These are phyloP conservation scores for Cladochytrium replicatum DNA, from an alignment of 192 early-diverging fungal species.

Conservation along the genomic window DNA sequence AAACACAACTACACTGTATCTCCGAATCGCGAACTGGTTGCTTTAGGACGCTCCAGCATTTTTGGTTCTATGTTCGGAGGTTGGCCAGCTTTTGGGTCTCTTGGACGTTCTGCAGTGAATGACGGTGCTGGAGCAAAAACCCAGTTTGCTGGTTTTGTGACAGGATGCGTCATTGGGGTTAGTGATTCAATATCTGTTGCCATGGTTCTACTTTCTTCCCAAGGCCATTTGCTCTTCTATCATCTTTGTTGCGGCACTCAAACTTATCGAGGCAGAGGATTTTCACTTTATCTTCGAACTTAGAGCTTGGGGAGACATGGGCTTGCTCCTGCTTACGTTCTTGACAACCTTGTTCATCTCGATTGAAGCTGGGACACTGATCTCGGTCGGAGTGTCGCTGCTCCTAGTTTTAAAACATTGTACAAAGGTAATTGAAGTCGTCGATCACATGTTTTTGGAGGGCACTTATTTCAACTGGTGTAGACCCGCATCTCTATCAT, in stretches of 20 bases:
- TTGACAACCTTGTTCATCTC: constrained; percentile 80
- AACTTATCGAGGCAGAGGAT: constrained; percentile 41
- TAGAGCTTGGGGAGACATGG: constrained; percentile 61
- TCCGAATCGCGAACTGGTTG: constrained; percentile 94
- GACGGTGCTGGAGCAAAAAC: constrained; percentile 85
- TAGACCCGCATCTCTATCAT: constrained; percentile 39
- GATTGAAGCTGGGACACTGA: constrained; percentile 83
- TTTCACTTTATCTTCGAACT: constrained; percentile 35
- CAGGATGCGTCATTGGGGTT: constrained; percentile 62
- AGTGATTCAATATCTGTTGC: constrained; percentile 75
- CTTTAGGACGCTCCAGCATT: constrained; percentile 83
- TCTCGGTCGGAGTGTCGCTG: constrained; percentile 81
- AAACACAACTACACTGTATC: constrained; percentile 87
- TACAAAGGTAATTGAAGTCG: constrained; percentile 49
- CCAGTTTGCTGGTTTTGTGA: constrained; percentile 79
- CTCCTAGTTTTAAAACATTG: constrained; percentile 88
- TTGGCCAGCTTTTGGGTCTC: constrained; percentile 78
- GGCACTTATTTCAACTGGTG: not conserved
- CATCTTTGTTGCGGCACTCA: constrained; percentile 43
- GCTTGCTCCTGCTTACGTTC: constrained; percentile 79
- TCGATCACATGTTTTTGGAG: constrained; percentile 8
- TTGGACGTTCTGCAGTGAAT: constrained; percentile 88
- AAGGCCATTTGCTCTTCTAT: constrained; percentile 56
- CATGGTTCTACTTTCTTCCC: constrained; percentile 75
- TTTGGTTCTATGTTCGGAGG: constrained; percentile 67